These are phyloP conservation scores for Tetratostichococcus sp. DNA, from an alignment of 139 green algal species.

Conservation along the genomic window DNA sequence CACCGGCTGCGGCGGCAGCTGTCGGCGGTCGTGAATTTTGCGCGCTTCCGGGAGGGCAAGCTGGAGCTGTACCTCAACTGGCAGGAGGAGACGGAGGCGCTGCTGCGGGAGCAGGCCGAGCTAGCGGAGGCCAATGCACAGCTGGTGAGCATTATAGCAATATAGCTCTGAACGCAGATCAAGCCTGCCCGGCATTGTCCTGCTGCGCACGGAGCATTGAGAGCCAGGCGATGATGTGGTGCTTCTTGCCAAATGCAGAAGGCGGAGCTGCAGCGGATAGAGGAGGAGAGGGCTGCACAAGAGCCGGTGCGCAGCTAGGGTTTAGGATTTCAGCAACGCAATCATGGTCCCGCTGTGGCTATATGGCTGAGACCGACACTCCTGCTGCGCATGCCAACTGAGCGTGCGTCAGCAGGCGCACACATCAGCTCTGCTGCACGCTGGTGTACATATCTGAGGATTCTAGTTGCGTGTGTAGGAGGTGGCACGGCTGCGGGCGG, in stretches of 20 bases:
- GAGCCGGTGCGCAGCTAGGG: constrained; percentile 7
- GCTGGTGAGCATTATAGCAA: constrained; percentile 28
- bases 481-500: constrained; percentile 16
- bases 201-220: too few relatives aligned
- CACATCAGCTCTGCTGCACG: too few relatives aligned
- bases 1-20: constrained; percentile 69
- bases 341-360: too few relatives aligned
- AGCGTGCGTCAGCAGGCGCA: too few relatives aligned
- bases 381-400: too few relatives aligned
- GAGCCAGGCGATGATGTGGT: too few relatives aligned
- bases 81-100: constrained; percentile 40
- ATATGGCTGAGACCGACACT: too few relatives aligned
- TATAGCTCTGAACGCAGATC: too few relatives aligned
- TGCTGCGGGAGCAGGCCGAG: constrained; percentile 35
- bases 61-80: constrained; percentile 64
- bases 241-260: constrained; percentile 22
- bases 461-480: constrained; percentile 38
- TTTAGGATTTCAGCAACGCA: too few relatives aligned
- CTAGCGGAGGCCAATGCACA: constrained; percentile 37
- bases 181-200: too few relatives aligned
- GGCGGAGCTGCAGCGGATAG: constrained; percentile 49
- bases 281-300: constrained; percentile 36
- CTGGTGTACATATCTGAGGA: too few relatives aligned
- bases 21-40: constrained; percentile 92
- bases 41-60: constrained; percentile 91